phyloP scores from a whole-genome alignment of 176 grass and related monocot genomes.

The Eragrostis nindensis region DNA sequence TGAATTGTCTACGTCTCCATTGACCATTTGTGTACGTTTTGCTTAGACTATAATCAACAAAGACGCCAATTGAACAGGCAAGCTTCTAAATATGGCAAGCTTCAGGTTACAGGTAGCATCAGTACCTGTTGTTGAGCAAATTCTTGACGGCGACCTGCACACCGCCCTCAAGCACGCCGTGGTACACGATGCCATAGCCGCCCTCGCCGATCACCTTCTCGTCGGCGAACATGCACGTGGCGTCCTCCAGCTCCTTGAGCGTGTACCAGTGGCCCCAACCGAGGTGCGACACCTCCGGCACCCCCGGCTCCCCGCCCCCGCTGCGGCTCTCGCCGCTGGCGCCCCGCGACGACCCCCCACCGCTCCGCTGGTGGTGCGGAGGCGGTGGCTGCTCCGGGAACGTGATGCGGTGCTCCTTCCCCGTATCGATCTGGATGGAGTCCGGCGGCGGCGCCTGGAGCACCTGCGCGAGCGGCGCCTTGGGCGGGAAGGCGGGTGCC shows the following conservation, averaged over 20 bases:
- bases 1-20: constrained; percentile 44
- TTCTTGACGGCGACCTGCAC: constrained; percentile 91
- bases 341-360: constrained; percentile 72
- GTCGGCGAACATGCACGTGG: constrained; percentile 77
- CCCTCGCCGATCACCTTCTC: constrained; percentile 97
- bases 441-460: constrained; percentile 46
- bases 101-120: constrained; percentile 26
- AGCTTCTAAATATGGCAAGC: constrained; percentile 5
- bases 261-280: constrained; percentile 98
- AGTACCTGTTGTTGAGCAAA: constrained; percentile 90
- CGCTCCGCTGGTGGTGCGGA: constrained; percentile 60
- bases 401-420: constrained; percentile 93
- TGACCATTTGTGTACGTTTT: constrained; percentile 31
- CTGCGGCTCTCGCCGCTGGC: constrained; percentile 79
- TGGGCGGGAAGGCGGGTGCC: constrained; percentile 13
- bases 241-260: constrained; percentile 89
- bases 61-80: constrained; percentile 20
- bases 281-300: constrained; percentile 79
- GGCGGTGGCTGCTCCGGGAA: constrained; percentile 66
- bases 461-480: constrained; percentile 44
- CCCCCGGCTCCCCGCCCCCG: constrained; percentile 60
- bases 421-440: constrained; percentile 80
- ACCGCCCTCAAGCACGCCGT: constrained; percentile 78
- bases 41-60: constrained; percentile 39
- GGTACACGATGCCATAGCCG: constrained; percentile 95